These are phyloP conservation scores for Pythium diclinum DNA, from an alignment of 352 stramenopile species.

Conservation along the genomic window DNA sequence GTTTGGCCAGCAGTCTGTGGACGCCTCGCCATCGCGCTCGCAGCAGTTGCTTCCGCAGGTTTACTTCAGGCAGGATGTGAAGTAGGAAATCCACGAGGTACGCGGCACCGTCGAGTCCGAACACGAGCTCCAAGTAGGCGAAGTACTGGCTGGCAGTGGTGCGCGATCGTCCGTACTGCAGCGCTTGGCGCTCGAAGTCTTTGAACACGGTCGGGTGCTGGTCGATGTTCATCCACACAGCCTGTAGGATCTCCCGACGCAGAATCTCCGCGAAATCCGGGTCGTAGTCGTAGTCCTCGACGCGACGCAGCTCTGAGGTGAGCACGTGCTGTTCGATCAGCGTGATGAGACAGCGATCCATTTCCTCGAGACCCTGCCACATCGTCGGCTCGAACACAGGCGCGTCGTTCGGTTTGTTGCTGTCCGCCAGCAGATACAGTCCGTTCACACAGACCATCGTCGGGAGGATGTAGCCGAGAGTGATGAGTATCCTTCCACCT, in stretches of 20 bases:
- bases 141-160: slow-evolving; percentile 60
- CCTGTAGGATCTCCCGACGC: slow-evolving; percentile 72
- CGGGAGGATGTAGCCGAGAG: slow-evolving; percentile 71
- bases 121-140: slow-evolving; percentile 80
- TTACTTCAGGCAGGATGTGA: slow-evolving; percentile 67
- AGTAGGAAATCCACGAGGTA: slow-evolving; percentile 85
- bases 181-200: slow-evolving; percentile 75
- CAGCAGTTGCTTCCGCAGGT: slow-evolving; percentile 60
- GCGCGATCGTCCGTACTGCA: slow-evolving; percentile 66
- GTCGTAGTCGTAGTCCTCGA: slow-evolving; percentile 58
- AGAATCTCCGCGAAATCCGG: slow-evolving; percentile 48
- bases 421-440: slow-evolving; percentile 58
- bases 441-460: slow-evolving; percentile 67
- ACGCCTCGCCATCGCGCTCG: slow-evolving; percentile 65
- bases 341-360: slow-evolving; percentile 63
- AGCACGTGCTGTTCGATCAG: slow-evolving; percentile 51
- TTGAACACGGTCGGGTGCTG: slow-evolving; percentile 84
- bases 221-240: slow-evolving; percentile 82
- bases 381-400: slow-evolving; percentile 24
- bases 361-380: slow-evolving; percentile 75
- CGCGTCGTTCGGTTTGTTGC: slow-evolving; percentile 3
- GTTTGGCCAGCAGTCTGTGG: slow-evolving; percentile 55
- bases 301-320: slow-evolving; percentile 29
- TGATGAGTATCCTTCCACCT: slow-evolving; percentile 50
- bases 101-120: slow-evolving; percentile 59